Percentiles rank a stretch among this genome's conserved stretches.
Conservation (phyloP, 768 basidiomycete genomes). For the Pleurotus cornucopiae region DNA sequence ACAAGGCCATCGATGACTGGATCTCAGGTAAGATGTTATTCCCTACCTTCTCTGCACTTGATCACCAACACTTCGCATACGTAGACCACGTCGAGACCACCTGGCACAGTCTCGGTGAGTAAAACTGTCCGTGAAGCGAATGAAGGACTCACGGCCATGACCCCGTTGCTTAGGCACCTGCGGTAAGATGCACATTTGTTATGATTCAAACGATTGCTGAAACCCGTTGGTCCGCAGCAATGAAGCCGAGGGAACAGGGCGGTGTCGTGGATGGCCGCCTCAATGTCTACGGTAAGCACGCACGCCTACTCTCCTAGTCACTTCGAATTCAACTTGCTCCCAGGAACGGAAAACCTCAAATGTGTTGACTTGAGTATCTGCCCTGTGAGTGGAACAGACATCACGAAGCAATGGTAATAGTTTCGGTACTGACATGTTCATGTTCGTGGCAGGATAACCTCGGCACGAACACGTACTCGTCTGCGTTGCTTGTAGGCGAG, state of each 20-base stretch:
- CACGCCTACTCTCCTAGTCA: not conserved
- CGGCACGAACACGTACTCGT: conserved; percentile 71
- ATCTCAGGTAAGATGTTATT: conserved; percentile 34
- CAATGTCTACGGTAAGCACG: conserved; percentile 45
- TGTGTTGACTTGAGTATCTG: conserved; percentile 68
- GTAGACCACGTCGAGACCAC: conserved; percentile 70
- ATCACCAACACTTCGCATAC: conserved; percentile 13
- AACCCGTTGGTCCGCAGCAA: conserved; percentile 30
- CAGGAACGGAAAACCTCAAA: conserved; percentile 62
- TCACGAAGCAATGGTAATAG: too few relatives aligned
- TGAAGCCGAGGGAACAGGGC: conserved; percentile 64
- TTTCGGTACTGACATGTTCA: too few relatives aligned
- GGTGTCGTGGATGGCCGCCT: conserved; percentile 64
- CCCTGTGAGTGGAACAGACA: conserved; percentile 39
- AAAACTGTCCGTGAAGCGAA: not conserved
- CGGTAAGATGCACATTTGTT: conserved; percentile 23
- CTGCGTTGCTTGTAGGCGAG: conserved; percentile 65
- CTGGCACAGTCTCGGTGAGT: conserved; percentile 64
- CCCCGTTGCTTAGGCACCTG: conserved; percentile 30
- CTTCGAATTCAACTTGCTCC: not conserved
- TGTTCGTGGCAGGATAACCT: conserved; percentile 48
- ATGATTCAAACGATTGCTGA: not conserved
- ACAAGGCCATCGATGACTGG: conserved; percentile 72
- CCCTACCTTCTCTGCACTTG: not conserved
- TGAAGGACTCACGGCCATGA: not conserved